phyloP scores from a whole-genome alignment of 495 filamentous ascomycete species.

The Penicillium manginii region DNA sequence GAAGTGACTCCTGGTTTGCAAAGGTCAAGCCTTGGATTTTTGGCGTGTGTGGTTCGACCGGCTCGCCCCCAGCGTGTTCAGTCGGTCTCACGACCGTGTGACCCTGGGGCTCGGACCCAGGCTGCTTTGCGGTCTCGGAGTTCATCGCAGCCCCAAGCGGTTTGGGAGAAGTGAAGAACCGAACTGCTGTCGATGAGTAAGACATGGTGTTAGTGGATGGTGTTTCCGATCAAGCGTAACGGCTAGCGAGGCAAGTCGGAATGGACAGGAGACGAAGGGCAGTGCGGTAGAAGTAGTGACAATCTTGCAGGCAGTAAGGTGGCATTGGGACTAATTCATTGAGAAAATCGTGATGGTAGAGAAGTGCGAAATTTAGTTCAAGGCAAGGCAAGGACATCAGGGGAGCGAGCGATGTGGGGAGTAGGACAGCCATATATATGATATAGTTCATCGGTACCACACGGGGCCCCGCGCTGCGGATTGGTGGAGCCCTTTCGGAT shows the following conservation, averaged over 20 bases:
- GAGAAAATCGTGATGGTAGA: background rate
- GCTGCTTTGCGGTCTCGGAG: slow-evolving; percentile 9
- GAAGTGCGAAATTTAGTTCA: background rate
- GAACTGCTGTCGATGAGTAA: slow-evolving; percentile 48
- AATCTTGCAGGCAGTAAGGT: slow-evolving; percentile 81
- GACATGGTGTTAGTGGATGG: slow-evolving; percentile 53
- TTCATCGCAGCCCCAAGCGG: slow-evolving; percentile 58
- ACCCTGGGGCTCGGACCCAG: slow-evolving; percentile 46
- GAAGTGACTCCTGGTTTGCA: slow-evolving; percentile 83
- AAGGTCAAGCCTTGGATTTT: slow-evolving; percentile 69
- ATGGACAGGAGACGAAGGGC: slow-evolving; percentile 82
- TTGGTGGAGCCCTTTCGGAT: slow-evolving; percentile 22
- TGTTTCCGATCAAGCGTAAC: slow-evolving; percentile 61
- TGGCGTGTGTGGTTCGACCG: slow-evolving; percentile 19
- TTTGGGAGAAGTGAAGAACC: slow-evolving; percentile 66
- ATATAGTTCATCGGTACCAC: background rate
- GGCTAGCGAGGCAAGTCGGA: slow-evolving; percentile 71
- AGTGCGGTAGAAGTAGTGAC: slow-evolving; percentile 90
- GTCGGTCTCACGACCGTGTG: slow-evolving; percentile 32
- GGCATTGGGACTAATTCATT: slow-evolving; percentile 63
- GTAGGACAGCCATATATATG: slow-evolving; percentile 14
- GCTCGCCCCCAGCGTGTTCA: slow-evolving; percentile 14
- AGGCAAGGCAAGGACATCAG: background rate
- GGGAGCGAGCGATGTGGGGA: background rate
- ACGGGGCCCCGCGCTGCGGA: slow-evolving; percentile 6